Evolutionary conservation across 2,329 filamentous ascomycete species (phyloP).

Genomic region (Mycogone perniciosa): DNA sequence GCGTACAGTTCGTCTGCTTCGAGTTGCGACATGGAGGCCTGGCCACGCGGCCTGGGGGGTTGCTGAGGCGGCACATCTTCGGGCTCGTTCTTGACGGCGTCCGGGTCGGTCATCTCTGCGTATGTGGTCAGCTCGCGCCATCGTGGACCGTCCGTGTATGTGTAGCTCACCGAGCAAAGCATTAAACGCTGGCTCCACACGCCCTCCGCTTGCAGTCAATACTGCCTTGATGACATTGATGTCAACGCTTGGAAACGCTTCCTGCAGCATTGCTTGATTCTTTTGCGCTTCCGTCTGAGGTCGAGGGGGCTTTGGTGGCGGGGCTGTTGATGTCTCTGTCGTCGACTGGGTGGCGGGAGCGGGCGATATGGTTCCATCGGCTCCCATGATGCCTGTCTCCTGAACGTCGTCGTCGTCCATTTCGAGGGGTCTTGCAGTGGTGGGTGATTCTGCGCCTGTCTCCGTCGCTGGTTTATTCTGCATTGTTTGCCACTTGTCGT

Average conservation of each 20-base stretch:
- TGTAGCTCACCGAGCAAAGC: conserved; percentile 66
- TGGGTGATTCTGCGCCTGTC: conserved; percentile 55
- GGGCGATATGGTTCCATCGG: conserved; percentile 30
- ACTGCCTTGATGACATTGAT: conserved; percentile 77
- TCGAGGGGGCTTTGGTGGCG: conserved; percentile 78
- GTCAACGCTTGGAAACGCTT: conserved; percentile 88
- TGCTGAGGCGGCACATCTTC: conserved; percentile 61
- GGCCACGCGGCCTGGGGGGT: conserved; percentile 67
- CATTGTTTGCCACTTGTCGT: conserved; percentile 14
- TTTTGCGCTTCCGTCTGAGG: conserved; percentile 77
- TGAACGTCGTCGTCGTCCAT: conserved; percentile 66
- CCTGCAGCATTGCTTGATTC: conserved; percentile 80
- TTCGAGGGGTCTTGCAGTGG: conserved; percentile 58
- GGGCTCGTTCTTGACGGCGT: conserved; percentile 51
- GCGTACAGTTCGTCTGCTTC: conserved; percentile 90
- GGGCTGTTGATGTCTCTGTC: conserved; percentile 29
- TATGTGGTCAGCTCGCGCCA: not conserved
- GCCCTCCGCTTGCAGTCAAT: conserved; percentile 74
- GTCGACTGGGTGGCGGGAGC: conserved; percentile 19
- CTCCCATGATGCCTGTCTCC: conserved; percentile 47
- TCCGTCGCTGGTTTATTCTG: conserved; percentile 39
- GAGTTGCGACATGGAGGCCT: conserved; percentile 66
- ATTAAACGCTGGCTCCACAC: conserved; percentile 91
- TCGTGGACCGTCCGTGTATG: conserved; percentile 11
- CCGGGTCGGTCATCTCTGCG: conserved; percentile 72